phyloP scores from a whole-genome alignment of 164 flowering plant genomes.

The Vitis rotundifolia region DNA sequence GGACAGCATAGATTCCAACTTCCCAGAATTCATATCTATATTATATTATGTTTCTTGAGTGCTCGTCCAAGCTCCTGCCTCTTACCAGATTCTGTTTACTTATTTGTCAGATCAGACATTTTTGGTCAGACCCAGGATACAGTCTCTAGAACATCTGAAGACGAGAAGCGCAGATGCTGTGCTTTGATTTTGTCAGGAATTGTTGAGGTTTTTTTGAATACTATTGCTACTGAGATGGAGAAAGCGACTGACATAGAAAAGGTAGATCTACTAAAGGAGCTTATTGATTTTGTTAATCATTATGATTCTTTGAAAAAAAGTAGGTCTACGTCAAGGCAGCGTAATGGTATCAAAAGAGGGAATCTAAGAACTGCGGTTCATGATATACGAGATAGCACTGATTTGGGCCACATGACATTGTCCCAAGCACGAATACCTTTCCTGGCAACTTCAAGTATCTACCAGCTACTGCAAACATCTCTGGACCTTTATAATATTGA shows the following conservation, averaged over 20 bases:
- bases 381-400: conserved; percentile 26
- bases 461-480: conserved; percentile 40
- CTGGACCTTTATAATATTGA: conserved; percentile 27
- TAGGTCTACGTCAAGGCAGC: conserved; percentile 23
- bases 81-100: conserved; percentile 16
- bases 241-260: conserved; percentile 47
- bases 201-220: conserved; percentile 66
- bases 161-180: conserved; percentile 44
- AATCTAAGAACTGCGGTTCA: conserved; percentile 28
- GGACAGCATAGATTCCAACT: too few species aligned
- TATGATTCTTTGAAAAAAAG: conserved; percentile 48
- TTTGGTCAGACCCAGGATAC: conserved; percentile 38
- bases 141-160: conserved; percentile 37
- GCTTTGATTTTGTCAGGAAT: conserved; percentile 64
- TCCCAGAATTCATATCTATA: too few species aligned
- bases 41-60: not conserved
- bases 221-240: conserved; percentile 53
- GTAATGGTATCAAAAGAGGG: conserved; percentile 33
- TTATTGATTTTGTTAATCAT: conserved; percentile 50
- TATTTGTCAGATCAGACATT: conserved; percentile 49
- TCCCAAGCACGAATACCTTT: conserved; percentile 42
- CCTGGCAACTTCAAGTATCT: conserved; percentile 67
- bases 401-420: conserved; percentile 25
- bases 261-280: conserved; percentile 59
- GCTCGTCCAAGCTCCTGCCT: not conserved